Evolutionary conservation across 208 protist species (phyloP).

Genomic region (Crithidia mellificae): DNA sequence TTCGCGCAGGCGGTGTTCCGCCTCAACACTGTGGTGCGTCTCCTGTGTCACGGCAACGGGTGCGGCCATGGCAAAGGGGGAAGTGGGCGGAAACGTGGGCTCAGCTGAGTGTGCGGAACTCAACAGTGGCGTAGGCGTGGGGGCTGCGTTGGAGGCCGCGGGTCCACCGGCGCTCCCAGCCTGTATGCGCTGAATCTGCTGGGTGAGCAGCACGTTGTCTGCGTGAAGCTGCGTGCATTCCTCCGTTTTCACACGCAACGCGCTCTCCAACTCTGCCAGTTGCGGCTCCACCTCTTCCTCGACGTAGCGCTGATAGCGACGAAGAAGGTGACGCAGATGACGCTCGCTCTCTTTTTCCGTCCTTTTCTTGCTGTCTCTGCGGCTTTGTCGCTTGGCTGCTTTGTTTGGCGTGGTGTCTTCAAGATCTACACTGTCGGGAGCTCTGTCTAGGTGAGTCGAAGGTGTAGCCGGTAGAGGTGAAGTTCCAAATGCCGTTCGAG

Average conservation of each 20-base stretch:
- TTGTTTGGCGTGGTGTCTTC: too few relatives aligned
- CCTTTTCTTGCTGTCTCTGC: background rate
- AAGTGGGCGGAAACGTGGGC: background rate
- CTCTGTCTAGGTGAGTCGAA: background rate
- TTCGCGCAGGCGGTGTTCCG: background rate
- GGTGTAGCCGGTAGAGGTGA: background rate
- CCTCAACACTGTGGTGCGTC: background rate
- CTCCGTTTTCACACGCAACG: background rate
- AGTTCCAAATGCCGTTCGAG: background rate
- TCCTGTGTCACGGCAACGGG: background rate
- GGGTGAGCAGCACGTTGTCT: conserved; percentile 15
- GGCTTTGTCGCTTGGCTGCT: too few relatives aligned
- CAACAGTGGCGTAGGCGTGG: background rate
- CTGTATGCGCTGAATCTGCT: conserved; percentile 2
- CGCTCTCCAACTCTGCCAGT: background rate
- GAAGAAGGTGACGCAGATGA: conserved; percentile 17
- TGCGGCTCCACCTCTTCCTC: conserved; percentile 19
- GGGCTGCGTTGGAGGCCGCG: too few relatives aligned
- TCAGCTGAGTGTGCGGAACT: background rate
- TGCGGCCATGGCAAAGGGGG: background rate
- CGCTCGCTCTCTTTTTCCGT: background rate
- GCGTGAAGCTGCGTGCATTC: conserved; percentile 15
- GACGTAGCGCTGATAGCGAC: conserved; percentile 34
- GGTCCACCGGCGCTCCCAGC: background rate
- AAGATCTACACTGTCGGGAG: too few relatives aligned